A percentile compares a stretch with the other conserved stretches of the same genome.
These are phyloP conservation scores for Phytophthora chlamydospora DNA, from an alignment of 352 stramenopile genomes.

Conservation along the genomic window DNA sequence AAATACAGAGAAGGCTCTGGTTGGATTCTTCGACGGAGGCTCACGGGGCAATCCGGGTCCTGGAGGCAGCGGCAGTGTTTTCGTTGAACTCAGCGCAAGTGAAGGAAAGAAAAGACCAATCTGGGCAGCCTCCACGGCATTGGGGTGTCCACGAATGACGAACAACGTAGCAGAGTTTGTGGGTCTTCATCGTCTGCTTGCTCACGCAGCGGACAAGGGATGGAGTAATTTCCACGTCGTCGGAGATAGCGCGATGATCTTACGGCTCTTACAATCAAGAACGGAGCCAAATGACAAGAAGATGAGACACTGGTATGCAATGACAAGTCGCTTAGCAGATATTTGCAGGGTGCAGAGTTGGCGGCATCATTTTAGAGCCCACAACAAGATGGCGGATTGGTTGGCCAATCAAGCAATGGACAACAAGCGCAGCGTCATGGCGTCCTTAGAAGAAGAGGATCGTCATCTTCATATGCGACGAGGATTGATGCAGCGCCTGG, in stretches of 20 bases:
- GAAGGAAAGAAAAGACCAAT: too few relatives aligned
- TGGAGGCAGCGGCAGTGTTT: conserved; percentile 3
- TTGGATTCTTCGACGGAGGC: conserved; percentile 6
- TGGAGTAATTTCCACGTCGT: conserved; percentile 2
- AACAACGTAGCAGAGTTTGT: conserved; percentile 13
- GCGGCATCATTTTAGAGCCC: background rate
- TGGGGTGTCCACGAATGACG: background rate
- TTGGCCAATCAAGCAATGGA: conserved; percentile 8
- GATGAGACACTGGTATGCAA: background rate
- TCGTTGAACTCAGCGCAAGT: too few relatives aligned
- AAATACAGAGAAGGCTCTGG: background rate
- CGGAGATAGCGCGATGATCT: conserved; percentile 4
- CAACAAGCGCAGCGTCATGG: too few relatives aligned
- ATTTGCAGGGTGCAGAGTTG: background rate
- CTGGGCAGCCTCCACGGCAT: conserved; percentile 1
- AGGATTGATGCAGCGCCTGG: too few relatives aligned
- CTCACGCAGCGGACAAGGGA: background rate
- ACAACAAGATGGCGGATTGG: conserved; percentile 8
- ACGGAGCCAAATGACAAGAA: background rate
- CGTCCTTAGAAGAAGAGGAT: too few relatives aligned
- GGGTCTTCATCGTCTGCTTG: conserved; percentile 1
- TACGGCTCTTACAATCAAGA: background rate
- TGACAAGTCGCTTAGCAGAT: background rate
- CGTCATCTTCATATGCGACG: too few relatives aligned
- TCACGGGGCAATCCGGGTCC: conserved; percentile 6